A percentile compares a stretch with the other conserved stretches of the same genome.
These are phyloP conservation scores for Melanopsichium pennsylvanicum DNA, from an alignment of 1,284 basidiomycete species.

Conservation along the genomic window DNA sequence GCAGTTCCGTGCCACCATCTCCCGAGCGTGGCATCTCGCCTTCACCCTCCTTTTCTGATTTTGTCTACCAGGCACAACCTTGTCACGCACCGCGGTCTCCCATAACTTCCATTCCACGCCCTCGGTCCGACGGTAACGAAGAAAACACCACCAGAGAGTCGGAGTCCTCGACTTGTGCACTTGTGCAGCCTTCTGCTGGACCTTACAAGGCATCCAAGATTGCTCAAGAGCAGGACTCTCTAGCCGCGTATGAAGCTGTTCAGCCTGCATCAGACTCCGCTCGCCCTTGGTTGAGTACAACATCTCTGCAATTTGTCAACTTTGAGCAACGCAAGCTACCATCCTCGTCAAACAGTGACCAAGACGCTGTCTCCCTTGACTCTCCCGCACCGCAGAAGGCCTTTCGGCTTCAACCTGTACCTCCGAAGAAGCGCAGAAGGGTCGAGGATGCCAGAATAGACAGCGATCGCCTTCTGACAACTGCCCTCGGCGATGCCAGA, in stretches of 20 bases:
- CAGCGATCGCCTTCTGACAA: no score
- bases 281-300: slow-evolving; percentile 9
- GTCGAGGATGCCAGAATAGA: slow-evolving; percentile 23
- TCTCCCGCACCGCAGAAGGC: background rate
- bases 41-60: slow-evolving; percentile 22
- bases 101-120: background rate
- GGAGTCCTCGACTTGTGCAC: background rate
- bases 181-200: background rate
- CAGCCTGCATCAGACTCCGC: background rate
- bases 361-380: no score
- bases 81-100: slow-evolving; percentile 6
- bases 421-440: slow-evolving; percentile 26
- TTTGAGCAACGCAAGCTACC: background rate
- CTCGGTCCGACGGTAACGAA: no score
- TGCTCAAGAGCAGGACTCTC: background rate
- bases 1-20: slow-evolving; percentile 11
- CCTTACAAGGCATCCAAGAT: background rate
- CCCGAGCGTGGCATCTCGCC: slow-evolving; percentile 29
- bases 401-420: slow-evolving; percentile 32
- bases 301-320: slow-evolving; percentile 1
- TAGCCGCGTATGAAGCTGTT: background rate
- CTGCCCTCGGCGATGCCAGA: slow-evolving; percentile 5
- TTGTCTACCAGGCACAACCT: slow-evolving; percentile 12
- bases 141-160: no score
- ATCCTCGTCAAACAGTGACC: no score